Evolutionary conservation across 2,329 filamentous ascomycete genomes (phyloP), one percentile per base, ranked within the genome.

Genomic region (Gaeumannomyces sp.): DNA sequence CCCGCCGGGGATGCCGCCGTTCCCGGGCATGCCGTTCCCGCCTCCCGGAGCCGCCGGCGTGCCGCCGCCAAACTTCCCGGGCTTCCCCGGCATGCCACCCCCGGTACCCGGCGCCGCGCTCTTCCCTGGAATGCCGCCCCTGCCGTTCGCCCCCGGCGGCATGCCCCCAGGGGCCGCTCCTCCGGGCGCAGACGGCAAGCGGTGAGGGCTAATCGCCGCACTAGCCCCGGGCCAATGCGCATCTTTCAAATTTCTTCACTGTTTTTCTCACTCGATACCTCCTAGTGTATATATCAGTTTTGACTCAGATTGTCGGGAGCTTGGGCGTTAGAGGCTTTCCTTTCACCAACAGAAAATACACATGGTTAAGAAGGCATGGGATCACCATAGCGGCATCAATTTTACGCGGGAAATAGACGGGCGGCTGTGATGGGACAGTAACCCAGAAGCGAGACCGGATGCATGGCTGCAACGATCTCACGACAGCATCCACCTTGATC

Each of bases 1-100:
- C 70, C 71, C 66, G 14, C 71, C 72, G 60, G 69, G 71, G 28
- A 67, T 82, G 66, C 81, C 82, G 57, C 81, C 84, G 8, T 84
- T 85, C 70, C 81, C 62, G 11, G 62, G 62, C 6, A 59, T 64
- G 62, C 60, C 80, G 61, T 78, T 81, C 67, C 78, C 80, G 16
- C 68, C 69, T 10, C 64, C 66, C 3, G 67, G 66, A 11, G 75
- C 76, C 38, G 60, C 64, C 16, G 64, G 63, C 31, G 76, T 79
- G 71, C 75, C 77, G 31, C 76, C 76, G 19, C 77, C 78, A 27
- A 68, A 67, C 60, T 73, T 73, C 67, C 77, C 77, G 1, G 71
- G 68, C 25, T 72, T 73, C 66, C 78, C 79, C 4, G 77, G 76
- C 62, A 78, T 81, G 72, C 78, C 78, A 28, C 76, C 79, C 14